These are phyloP conservation scores for Fusarium burgessii DNA, from an alignment of 2,329 filamentous ascomycete species.

Conservation along the genomic window DNA sequence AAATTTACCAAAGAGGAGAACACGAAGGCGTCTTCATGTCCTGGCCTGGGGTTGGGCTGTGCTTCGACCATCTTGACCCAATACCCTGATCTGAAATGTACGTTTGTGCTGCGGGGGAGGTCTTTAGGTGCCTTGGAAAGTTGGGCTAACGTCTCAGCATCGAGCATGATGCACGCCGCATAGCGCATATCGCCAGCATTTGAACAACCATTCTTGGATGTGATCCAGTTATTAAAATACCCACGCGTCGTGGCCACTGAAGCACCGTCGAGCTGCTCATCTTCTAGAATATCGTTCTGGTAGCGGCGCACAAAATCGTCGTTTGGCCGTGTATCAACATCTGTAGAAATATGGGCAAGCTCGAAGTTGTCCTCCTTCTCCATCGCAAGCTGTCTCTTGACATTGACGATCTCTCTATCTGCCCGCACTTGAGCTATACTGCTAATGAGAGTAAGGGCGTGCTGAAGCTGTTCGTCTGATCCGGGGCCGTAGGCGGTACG, in stretches of 20 bases:
- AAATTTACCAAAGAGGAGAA: neutral
- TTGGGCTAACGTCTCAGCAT: neutral
- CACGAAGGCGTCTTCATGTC: neutral
- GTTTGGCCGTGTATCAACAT: neutral
- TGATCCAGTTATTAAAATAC: neutral
- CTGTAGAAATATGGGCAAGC: neutral
- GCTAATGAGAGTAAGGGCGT: fast-evolving
- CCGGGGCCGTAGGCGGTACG: neutral
- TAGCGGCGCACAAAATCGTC: neutral
- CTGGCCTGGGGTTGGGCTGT: fast-evolving
- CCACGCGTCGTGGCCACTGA: neutral
- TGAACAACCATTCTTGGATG: neutral
- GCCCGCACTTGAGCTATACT: neutral
- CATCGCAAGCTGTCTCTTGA: neutral
- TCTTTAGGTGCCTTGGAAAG: neutral
- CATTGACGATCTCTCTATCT: fast-evolving
- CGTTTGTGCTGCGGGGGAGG: neutral
- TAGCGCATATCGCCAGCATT: neutral
- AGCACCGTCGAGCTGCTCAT: neutral
- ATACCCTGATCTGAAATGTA: neutral
- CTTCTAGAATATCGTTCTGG: neutral
- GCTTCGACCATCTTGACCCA: neutral
- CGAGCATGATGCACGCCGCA: neutral
- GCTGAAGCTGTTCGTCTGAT: neutral
- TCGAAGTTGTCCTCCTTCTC: fast-evolving